Evolutionary conservation across 2,329 filamentous ascomycete genomes (phyloP), one percentile per base, ranked within the genome.

Genomic region (Aspergillus terreus): DNA sequence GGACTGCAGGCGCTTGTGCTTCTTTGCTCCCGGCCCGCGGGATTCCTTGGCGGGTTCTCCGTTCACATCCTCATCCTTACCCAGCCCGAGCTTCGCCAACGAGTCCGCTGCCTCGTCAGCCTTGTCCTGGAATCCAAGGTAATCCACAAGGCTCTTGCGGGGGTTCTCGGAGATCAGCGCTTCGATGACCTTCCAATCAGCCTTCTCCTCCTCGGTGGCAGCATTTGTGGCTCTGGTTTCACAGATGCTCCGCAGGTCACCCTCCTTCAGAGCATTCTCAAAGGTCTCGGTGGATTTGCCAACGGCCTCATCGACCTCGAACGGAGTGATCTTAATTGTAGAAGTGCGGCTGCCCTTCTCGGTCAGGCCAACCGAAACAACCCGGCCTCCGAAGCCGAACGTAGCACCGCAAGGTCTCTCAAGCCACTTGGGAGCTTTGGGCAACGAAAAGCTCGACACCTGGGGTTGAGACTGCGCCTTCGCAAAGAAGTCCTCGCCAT

Each of bases 401-500:
- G 91, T 89, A 14, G 87, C 92, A 63, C 90, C 90, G 40, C 86
- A 82, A 1, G 92, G 92, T 49, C 88, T 82, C 71, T 95, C 86
- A 40, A 94, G 80, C 94, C 94, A 99, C 61, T 86, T 92, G 1
- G 94, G 95, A 1, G 94, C 86, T 66, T 90, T 91, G 45, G 80
- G 78, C 42, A 99, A 78, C 2, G 90, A 90, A 77, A 97, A 99
- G 2, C 89, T 91, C 23, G 89, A 88, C 19, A 86, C 88, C 70
- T 96, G 92, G 3, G 92, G 90, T 64, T 96, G 90, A 6, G 86
- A 89, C 69, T 96, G 92, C 10, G 92, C 92, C 69, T 90, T 92
- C 12, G 89, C 88, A 66, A 99, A 99, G 78, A 99, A 99, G 65
- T 97, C 94, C 65, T 96, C 94, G 44, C 88, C 92, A 64, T 96